Evolutionary conservation across 441 rosid species (phyloP), one percentile per base, ranked within the genome.

Genomic region (Viola pubescens): DNA sequence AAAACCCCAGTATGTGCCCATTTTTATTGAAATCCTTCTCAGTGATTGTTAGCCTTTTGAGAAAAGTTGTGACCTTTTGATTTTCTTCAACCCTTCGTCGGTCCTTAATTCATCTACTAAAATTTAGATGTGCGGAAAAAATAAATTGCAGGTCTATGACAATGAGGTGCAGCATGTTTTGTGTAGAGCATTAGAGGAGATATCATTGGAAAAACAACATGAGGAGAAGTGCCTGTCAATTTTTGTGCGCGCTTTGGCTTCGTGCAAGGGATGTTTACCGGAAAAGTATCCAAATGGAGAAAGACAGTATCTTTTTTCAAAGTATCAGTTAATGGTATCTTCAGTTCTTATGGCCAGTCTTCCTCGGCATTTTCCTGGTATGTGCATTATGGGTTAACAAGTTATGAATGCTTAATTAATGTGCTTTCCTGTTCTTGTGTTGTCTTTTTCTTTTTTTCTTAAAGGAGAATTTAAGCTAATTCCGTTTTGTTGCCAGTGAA

Each of bases 361-460:
- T 72, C 97, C 97, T 65, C 82, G 60, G 0, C 89, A 83, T 82
- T 89, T 94, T 69, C 86, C 88, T 38, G 95, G 98, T 90, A 82
- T 41, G 72, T 53, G 3, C 34, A 26, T 26, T 26, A 26, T 26
- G 34, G 34, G 34, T 26, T 26, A 26, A 26, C 34, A 26, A 26
- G 34, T 26, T 26, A 26, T 26, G 34, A 26, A 26, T 26, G 34
- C 34, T 26, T 26, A 26, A 26, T 26, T 26, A 26, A 26, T 26
- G 34, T 26, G 34, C 34, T 26, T 26, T 26, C 34, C 34, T 26
- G 34, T 26, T 26, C 34, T 26, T 26, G 34, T 26, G 34, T 26
- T 26, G 34, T 26, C 34, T 26, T 26, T 26, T 26, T 26, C 34
- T 26, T 26, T 26, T 26, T 26, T 26, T 26, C 34, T 26, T 26